Evolutionary conservation across 2,329 filamentous ascomycete genomes (phyloP), one percentile per base, ranked within the genome.

Genomic region (Chalara sp.): DNA sequence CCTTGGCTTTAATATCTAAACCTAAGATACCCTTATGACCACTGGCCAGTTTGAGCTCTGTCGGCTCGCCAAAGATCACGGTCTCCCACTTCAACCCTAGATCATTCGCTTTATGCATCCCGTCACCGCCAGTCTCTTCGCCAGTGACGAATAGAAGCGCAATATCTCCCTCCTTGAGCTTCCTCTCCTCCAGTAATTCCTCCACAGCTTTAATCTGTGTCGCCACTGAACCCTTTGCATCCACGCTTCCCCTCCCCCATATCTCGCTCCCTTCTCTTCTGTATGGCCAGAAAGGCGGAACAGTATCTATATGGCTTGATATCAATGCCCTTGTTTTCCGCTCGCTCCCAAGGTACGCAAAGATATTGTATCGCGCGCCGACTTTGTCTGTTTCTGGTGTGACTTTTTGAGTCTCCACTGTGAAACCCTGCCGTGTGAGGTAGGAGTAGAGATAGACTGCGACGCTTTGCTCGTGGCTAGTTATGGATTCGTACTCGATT

Each of bases 51-150:
- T 87, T 89, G 58, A 84, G 80, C 62, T 95, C 89, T 0, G 93
- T 99, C 0, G 92, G 92, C 67, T 99, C 93, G 40, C 93, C 92
- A 63, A 96, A 97, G 62, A 93, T 86, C 61, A 89, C 83, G 4
- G 89, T 81, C 33, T 84, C 76, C 72, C 81, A 84, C 13, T 50
- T 62, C 58, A 76, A 55, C 47, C 70, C 65, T 41, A 80, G 64
- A 5, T 70, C 64, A 61, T 82, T 72, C 28, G 82, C 74, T 46
- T 67, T 62, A 47, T 67, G 68, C 92, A 97, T 97, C 6, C 92
- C 92, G 55, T 86, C 84, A 7, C 92, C 92, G 4, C 74, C 74
- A 3, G 76, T 78, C 67, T 97, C 92, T 67, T 99, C 92, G 53
- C 89, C 90, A 0, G 96, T 87, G 0, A 88, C 84, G 56, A 78